A percentile compares a stretch with the other conserved stretches of the same genome.
Conservation (phyloP, 2,329 filamentous ascomycete genomes). For the Lasiodiplodia sp. region DNA sequence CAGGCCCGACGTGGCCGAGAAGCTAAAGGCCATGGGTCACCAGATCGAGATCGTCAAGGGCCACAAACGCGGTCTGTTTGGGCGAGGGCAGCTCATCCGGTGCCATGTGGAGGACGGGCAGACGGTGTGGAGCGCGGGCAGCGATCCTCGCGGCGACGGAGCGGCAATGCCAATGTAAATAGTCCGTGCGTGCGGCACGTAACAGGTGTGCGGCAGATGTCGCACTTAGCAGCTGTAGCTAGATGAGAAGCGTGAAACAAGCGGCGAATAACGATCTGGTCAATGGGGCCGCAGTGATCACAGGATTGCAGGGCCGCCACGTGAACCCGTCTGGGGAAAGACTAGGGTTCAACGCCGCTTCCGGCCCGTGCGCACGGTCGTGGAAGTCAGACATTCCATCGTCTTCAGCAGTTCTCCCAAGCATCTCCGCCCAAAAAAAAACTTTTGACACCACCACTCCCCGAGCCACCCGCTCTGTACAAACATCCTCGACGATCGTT, state of each 20-base stretch:
- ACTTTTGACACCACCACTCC: not conserved
- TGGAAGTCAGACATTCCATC: slow-evolving; percentile 7
- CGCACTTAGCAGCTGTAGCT: not conserved
- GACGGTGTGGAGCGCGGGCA: slow-evolving; percentile 85
- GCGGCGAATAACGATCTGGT: not conserved
- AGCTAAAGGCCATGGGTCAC: slow-evolving; percentile 75
- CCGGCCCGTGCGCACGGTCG: not conserved
- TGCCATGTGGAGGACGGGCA: slow-evolving; percentile 77
- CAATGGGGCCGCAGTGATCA: not conserved
- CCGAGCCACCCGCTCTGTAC: not conserved
- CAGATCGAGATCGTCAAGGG: slow-evolving; percentile 73
- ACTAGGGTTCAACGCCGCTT: not conserved
- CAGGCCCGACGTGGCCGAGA: slow-evolving; percentile 69
- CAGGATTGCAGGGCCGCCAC: slow-evolving; percentile 8
- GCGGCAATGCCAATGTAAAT: slow-evolving; percentile 61
- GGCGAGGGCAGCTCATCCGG: slow-evolving; percentile 85
- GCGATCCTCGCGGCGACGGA: slow-evolving; percentile 87
- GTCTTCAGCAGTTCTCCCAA: not conserved
- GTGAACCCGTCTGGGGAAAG: slow-evolving; percentile 8
- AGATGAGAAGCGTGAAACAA: not conserved
- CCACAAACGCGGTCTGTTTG: slow-evolving; percentile 74
- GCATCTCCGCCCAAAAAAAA: not conserved
- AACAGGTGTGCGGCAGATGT: not conserved
- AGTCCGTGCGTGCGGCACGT: not conserved
- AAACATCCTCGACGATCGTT: not conserved